These are phyloP conservation scores for Candida cerambycidarum DNA, from an alignment of 805 yeast genomes.

Conservation along the genomic window DNA sequence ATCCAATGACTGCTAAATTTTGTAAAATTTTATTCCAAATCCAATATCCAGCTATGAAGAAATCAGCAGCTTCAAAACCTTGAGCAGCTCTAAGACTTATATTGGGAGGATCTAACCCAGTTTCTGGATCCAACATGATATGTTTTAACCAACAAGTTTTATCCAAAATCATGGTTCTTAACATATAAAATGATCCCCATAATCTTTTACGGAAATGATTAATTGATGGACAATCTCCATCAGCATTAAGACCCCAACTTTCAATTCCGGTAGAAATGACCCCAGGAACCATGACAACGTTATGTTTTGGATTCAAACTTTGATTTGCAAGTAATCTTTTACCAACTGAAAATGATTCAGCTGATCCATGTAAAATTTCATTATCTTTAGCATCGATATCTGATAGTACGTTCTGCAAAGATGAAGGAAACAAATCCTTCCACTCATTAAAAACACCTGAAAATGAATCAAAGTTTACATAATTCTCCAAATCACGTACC, in stretches of 20 bases:
- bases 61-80: conserved; percentile 96
- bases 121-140: conserved; percentile 81
- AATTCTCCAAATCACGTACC: conserved; percentile 48
- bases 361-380: conserved; percentile 48
- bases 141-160: conserved; percentile 94
- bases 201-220: conserved; percentile 85
- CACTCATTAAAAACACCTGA: conserved; percentile 55
- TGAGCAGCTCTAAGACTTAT: conserved; percentile 85
- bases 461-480: conserved; percentile 54
- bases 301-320: conserved; percentile 58
- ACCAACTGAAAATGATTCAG: conserved; percentile 90
- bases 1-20: conserved; percentile 90
- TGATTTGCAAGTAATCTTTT: conserved; percentile 51
- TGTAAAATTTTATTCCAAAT: conserved; percentile 97
- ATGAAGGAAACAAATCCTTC: conserved; percentile 69
- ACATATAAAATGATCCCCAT: conserved; percentile 98
- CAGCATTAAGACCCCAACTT: conserved; percentile 84
- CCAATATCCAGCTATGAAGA: conserved; percentile 97
- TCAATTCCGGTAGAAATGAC: conserved; percentile 94
- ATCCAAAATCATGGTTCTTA: conserved; percentile 86
- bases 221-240: conserved; percentile 74
- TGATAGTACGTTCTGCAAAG: conserved; percentile 57
- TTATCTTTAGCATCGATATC: conserved; percentile 44
- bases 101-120: conserved; percentile 90
- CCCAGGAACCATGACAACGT: conserved; percentile 93